Base-by-base conservation (phyloP, 2,329 filamentous ascomycete genomes). In the Blastomyces silverae region DNA sequence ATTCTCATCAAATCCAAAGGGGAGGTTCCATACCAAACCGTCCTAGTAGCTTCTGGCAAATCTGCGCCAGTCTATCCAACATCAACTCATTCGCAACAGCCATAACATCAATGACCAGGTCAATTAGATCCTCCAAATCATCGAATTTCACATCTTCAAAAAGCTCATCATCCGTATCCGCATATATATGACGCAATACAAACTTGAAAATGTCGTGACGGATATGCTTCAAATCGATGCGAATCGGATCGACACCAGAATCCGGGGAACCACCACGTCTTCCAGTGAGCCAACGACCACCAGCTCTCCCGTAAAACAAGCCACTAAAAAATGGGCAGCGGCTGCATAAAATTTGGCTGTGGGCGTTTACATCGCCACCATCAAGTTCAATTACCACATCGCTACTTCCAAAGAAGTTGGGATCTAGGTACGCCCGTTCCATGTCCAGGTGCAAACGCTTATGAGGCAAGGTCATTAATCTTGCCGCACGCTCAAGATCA, bases 301-400 rank as follows among this genome's bases (percentile, higher is more conserved):
- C 84, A 8, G 94, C 91, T 55, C 91, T 87, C n/a, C 94, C 94
- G 70, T 90, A 83, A 75, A 97, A 97, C 55, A 99, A 82, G 1
- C 89, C 90, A 67, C 93, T 82, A 69, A 99, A 99, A 81, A 97
- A 99, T 0, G 91, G 92, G 70, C 92, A 97, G 69, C 94, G 83
- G 71, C 88, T 87, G 69, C 91, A 92, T 46, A 97, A 75, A 3
- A 97, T 76, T 4, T 87, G 82, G 68, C 91, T 93, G 71, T 99
- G 94, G 0, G 89, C 87, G 17, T 81, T 79, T 44, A 92, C 78
- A 63, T 82, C 79, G 37, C 87, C 87, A n/a, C 85, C 84, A 28
- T 87, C 89, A 50, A 97, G 82, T 69, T 96, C 87, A 22, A 97
- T 79, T 6, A 93, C 74, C 7, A 91, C 83, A 75, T 99, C 92